These are phyloP conservation scores for Trapa bicornis DNA, from an alignment of 345 rosid species.

Conservation along the genomic window DNA sequence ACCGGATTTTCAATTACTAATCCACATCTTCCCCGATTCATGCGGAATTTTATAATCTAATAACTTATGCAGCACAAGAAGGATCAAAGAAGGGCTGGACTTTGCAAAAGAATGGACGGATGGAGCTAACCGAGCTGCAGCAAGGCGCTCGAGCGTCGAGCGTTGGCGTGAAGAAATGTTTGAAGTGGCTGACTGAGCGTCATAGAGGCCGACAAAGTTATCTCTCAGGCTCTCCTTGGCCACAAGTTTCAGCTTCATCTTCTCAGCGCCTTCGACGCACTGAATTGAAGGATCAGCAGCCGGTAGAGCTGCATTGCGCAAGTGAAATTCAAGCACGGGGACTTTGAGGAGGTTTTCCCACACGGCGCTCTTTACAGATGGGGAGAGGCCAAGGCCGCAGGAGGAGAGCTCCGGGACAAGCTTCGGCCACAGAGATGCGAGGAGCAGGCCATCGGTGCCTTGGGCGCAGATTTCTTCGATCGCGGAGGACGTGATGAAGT, in stretches of 20 bases:
- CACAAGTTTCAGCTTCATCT: conserved; percentile 8
- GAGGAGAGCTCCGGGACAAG: conserved; percentile 11
- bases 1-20: no score
- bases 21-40: background rate
- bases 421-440: conserved; percentile 13
- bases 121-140: conserved; percentile 12
- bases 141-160: conserved; percentile 15
- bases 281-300: conserved; percentile 7
- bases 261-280: conserved; percentile 13
- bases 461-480: conserved; percentile 13
- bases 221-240: conserved; percentile 16
- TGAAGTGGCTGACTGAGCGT: conserved; percentile 10
- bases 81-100: background rate
- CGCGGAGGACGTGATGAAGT: conserved; percentile 11
- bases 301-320: background rate
- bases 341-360: conserved; percentile 9
- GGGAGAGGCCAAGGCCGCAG: conserved; percentile 11
- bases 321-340: conserved; percentile 11
- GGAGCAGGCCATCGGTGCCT: conserved; percentile 12
- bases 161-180: conserved; percentile 7
- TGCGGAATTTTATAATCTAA: background rate
- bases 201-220: conserved; percentile 18
- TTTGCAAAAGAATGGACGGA: background rate
- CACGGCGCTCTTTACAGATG: conserved; percentile 10
- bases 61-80: background rate